Conservation (phyloP, 2,329 filamentous ascomycete species). For the Penicillium sp. region DNA sequence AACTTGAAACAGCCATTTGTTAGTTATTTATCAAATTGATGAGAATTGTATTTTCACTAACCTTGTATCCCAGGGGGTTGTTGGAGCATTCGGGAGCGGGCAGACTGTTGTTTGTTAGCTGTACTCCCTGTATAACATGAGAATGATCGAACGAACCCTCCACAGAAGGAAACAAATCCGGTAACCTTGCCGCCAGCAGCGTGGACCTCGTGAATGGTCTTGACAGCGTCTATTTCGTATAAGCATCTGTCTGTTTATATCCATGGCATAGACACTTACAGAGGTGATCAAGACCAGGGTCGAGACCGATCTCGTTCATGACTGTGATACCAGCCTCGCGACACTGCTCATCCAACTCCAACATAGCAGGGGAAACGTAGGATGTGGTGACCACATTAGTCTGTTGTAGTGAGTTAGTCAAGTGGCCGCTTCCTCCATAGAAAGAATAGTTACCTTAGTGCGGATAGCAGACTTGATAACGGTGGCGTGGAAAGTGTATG, state of each 20-base stretch:
- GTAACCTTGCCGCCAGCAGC: slow-evolving; percentile 78
- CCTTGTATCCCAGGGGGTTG: slow-evolving; percentile 88
- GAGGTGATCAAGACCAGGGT: slow-evolving; percentile 22
- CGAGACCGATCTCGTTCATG: slow-evolving; percentile 86
- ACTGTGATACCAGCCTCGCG: slow-evolving; percentile 94
- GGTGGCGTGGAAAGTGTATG: slow-evolving; percentile 82
- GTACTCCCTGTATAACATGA: background rate
- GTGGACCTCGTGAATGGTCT: slow-evolving; percentile 80
- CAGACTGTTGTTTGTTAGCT: slow-evolving; percentile 39
- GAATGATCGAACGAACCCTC: slow-evolving; percentile 48
- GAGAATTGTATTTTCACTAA: background rate
- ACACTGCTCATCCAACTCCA: slow-evolving; percentile 75
- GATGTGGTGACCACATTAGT: slow-evolving; percentile 95
- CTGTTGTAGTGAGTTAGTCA: slow-evolving; percentile 29
- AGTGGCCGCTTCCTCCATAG: background rate
- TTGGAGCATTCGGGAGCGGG: slow-evolving; percentile 71
- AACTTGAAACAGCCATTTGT: slow-evolving; percentile 47
- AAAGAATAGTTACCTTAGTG: slow-evolving; percentile 55
- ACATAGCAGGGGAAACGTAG: slow-evolving; percentile 90
- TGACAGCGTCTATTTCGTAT: slow-evolving; percentile 64
- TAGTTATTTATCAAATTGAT: background rate
- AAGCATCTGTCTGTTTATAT: background rate
- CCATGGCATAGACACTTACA: slow-evolving; percentile 11
- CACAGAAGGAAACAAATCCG: slow-evolving; percentile 80
- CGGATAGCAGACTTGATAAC: slow-evolving; percentile 94